Evolutionary conservation across 2,329 filamentous ascomycete species (phyloP), one percentile per base, ranked within the genome.

Genomic region (Calonectria fujianensis): DNA sequence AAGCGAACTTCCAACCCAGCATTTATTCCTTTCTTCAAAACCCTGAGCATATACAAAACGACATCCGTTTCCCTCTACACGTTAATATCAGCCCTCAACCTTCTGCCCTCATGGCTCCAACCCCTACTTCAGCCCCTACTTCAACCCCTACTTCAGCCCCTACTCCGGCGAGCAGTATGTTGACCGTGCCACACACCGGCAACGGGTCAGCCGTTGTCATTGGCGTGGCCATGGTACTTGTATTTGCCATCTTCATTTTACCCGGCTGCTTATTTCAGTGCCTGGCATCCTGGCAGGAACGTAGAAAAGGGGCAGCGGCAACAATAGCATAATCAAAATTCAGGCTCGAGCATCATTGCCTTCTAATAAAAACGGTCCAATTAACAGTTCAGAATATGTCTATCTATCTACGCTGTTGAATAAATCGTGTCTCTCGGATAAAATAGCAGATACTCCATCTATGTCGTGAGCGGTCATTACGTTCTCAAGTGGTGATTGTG

Each of bases 191-290:
- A 2, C 14, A 50, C n/a, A 32, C 45, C 6, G 70, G 70, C 41
- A 65, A 32, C n/a, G 16, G 32, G n/a, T 66, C 8, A n/a, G 69
- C 48, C 3, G 64, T 72, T 9, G 50, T 69, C 31, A 14, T 80
- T 4, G 54, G 54, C 8, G 8, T 76, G 7, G 41, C 59, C 0
- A 10, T 79, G 16, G 24, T 57, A 0, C 9, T 41, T 2, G 13
- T 77, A 0, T 72, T 79, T 45, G 8, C 66, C 2, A 11, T 79
- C 1, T 63, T 80, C 27, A 24, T 79, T 13, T 8, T 74, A 13
- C 78, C 78, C 9, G 74, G 74, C 24, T 64, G 45, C 16, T 66
- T 71, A 4, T 35, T 74, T 3, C 72, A 73, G n/a, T 61, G 48
- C 0, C 41, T 80, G 1, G 72, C 66, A 10, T 61, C 57, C 31